phyloP scores from a whole-genome alignment of 192 early-diverging fungal genomes.

The Rhizoclosmatium sp. region DNA sequence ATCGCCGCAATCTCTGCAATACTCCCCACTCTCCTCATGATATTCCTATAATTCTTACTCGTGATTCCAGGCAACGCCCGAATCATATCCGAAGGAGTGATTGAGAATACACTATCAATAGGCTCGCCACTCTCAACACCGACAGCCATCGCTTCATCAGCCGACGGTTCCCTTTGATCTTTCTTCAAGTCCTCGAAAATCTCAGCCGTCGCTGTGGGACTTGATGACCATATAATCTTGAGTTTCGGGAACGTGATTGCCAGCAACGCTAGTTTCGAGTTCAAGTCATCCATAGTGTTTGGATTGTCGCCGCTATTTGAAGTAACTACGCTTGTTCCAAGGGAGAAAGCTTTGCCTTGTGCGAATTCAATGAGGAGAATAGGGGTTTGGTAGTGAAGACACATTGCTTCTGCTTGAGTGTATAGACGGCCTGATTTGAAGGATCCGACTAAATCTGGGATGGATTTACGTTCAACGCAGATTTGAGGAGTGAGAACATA shows the following conservation, averaged over 20 bases:
- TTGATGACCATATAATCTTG: constrained; percentile 86
- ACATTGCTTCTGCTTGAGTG: constrained; percentile 91
- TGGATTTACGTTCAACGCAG: constrained; percentile 92
- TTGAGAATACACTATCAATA: constrained; percentile 70
- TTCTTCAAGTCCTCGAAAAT: constrained; percentile 95
- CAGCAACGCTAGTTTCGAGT: constrained; percentile 60
- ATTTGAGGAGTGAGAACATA: constrained; percentile 87
- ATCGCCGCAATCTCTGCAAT: constrained; percentile 71
- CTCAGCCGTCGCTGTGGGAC: constrained; percentile 82
- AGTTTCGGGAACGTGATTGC: constrained; percentile 85
- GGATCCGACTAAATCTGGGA: constrained; percentile 86
- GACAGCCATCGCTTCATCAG: constrained; percentile 68
- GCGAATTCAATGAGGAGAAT: constrained; percentile 95
- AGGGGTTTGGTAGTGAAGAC: constrained; percentile 76
- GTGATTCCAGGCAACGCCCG: constrained; percentile 88
- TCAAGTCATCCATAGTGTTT: constrained; percentile 33
- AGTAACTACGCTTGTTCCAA: constrained; percentile 24
- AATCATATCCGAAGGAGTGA: constrained; percentile 81
- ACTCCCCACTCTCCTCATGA: constrained; percentile 73
- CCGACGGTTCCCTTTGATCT: constrained; percentile 78
- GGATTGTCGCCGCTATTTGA: background rate
- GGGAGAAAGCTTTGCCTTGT: constrained; percentile 78
- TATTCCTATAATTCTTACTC: constrained; percentile 74
- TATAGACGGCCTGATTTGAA: constrained; percentile 87
- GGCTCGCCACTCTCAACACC: constrained; percentile 73